Conservation (phyloP, 306 rosid genomes). For the Prunus mongolica region DNA sequence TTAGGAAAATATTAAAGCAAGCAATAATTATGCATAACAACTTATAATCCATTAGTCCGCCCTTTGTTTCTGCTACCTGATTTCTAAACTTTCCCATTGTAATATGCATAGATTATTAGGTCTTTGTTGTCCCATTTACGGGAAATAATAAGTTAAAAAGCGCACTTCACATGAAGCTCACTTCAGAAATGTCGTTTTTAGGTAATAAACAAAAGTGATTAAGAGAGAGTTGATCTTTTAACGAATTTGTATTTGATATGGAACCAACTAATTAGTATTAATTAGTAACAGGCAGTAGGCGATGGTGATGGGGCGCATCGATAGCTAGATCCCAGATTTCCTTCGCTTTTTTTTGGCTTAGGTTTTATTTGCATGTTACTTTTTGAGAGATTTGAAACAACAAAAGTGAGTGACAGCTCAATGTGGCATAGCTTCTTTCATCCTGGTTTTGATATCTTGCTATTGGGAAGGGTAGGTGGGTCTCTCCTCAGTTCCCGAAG, state of each 20-base stretch:
- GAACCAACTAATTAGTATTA: background rate
- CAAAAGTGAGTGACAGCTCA: constrained; percentile 35
- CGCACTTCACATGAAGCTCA: background rate
- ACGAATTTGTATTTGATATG: background rate
- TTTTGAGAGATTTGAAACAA: constrained; percentile 8
- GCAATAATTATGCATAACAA: constrained; percentile 19
- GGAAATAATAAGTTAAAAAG: background rate
- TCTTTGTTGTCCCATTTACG: background rate
- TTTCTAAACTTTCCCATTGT: constrained; percentile 24
- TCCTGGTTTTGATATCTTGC: constrained; percentile 17
- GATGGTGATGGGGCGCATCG: background rate
- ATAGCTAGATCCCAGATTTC: constrained; percentile 26
- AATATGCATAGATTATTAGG: background rate
- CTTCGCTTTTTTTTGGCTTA: background rate
- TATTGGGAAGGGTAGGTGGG: background rate
- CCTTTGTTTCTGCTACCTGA: constrained; percentile 56
- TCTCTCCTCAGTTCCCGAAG: background rate
- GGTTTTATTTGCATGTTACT: background rate
- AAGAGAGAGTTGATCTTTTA: constrained; percentile 3
- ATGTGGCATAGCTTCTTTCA: background rate
- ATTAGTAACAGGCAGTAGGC: background rate
- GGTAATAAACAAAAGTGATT: background rate
- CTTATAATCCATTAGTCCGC: constrained; percentile 31
- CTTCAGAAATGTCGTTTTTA: background rate
- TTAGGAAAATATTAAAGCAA: constrained; percentile 12